phyloP scores from a whole-genome alignment of 257 asterid genomes.

The Primulina eburnea region DNA sequence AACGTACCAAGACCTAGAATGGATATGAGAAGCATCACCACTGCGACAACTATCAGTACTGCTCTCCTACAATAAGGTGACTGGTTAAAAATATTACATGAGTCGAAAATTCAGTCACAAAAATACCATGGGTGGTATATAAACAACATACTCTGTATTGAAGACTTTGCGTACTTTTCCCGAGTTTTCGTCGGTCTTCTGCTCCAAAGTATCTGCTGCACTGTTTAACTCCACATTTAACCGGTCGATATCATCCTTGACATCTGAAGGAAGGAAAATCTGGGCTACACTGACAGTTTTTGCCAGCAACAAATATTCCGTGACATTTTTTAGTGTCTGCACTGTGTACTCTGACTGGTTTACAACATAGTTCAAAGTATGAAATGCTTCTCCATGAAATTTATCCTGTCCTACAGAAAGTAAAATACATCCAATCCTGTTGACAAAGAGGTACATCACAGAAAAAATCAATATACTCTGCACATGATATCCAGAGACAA shows the following conservation, averaged over 20 bases:
- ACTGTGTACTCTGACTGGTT: constrained; percentile 93
- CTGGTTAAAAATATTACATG: constrained; percentile 15
- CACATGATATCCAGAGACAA: neutral
- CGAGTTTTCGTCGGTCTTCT: constrained; percentile 67
- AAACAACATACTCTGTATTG: constrained; percentile 67
- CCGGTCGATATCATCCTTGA: constrained; percentile 60
- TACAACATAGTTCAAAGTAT: constrained; percentile 74
- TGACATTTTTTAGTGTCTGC: constrained; percentile 78
- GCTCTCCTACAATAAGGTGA: constrained; percentile 54
- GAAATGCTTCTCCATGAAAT: constrained; percentile 74
- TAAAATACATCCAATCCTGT: constrained; percentile 87
- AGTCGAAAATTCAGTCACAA: neutral
- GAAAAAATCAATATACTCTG: neutral
- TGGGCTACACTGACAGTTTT: constrained; percentile 85
- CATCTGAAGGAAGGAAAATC: constrained; percentile 82
- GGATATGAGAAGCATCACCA: constrained; percentile 77
- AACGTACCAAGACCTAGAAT: constrained; percentile 83
- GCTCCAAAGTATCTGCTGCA: constrained; percentile 70
- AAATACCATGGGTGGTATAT: constrained; percentile 5
- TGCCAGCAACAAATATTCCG: constrained; percentile 69
- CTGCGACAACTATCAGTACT: constrained; percentile 65
- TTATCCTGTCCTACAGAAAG: constrained; percentile 87
- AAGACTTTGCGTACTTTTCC: constrained; percentile 61
- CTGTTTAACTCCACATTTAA: constrained; percentile 60
- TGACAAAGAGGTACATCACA: constrained; percentile 17